phyloP scores from a whole-genome alignment of 2,329 filamentous ascomycete species.

The Trichoderma hamatum region DNA sequence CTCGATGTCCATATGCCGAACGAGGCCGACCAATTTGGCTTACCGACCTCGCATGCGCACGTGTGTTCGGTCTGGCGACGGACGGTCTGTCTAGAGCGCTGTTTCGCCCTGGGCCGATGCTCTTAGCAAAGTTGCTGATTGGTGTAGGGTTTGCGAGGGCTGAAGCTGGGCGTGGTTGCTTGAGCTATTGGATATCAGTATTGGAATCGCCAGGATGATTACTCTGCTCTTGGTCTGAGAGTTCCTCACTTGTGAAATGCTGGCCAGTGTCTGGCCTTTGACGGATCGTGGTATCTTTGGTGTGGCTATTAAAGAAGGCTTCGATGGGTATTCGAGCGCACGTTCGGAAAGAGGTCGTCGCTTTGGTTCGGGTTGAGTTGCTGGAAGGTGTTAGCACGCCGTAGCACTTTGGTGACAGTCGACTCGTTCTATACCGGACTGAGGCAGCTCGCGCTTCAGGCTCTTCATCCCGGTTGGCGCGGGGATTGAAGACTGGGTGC shows the following conservation, averaged over 20 bases:
- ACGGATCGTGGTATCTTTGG: constrained; percentile 48
- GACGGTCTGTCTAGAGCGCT: constrained; percentile 53
- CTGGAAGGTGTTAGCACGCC: constrained; percentile 40
- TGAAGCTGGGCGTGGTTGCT: constrained; percentile 46
- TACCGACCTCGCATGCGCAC: constrained; percentile 51
- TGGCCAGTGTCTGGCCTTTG: constrained; percentile 49
- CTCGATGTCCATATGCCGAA: constrained; percentile 47
- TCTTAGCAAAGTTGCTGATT: constrained; percentile 58
- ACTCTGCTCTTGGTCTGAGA: neutral
- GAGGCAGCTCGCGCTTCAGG: constrained; percentile 56
- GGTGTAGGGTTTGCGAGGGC: constrained; percentile 38
- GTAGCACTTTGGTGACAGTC: neutral
- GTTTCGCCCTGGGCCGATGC: constrained; percentile 58
- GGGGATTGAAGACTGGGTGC: constrained; percentile 48
- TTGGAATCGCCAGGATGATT: neutral
- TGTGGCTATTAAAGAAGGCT: constrained; percentile 44
- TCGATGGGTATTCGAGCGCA: constrained; percentile 53
- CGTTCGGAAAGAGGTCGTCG: constrained; percentile 61
- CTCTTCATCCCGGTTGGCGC: constrained; percentile 45
- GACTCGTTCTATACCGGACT: constrained; percentile 45
- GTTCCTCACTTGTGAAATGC: constrained; percentile 38
- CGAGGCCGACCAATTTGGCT: constrained; percentile 44
- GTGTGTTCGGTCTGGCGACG: constrained; percentile 52
- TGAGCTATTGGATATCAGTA: constrained; percentile 37
- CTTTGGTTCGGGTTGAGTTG: constrained; percentile 60